Base-by-base conservation (phyloP, 139 green algal species). In the Diplosphaera chodatii region DNA sequence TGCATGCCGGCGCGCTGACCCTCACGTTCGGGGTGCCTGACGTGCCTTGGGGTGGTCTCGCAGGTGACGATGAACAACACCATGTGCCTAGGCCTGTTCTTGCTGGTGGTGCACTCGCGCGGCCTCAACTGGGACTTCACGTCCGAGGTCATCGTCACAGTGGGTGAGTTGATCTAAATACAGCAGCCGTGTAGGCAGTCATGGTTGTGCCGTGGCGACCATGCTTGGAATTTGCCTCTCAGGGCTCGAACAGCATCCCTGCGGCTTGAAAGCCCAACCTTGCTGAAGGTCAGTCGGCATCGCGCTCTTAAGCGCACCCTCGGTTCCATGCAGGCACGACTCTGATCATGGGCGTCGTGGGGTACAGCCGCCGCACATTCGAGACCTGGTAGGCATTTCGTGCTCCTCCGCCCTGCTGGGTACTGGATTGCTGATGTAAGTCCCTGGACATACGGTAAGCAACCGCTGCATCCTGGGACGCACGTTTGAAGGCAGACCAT, bases 11-110 rank as follows among this genome's bases (percentile, higher is more conserved):
- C n/a, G n/a, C n/a, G n/a, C n/a, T n/a, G n/a, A n/a, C n/a, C n/a
- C n/a, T n/a, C n/a, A n/a, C n/a, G n/a, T n/a, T n/a, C n/a, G 37
- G 6, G 10, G 37, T 48, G 55, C 21, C 21, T 68, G 16, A 29
- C 29, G 29, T 23, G 29, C 48, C 18, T 28, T 31, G 74, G 87
- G 76, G 69, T 90, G 28, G 91, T 91, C 67, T 85, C 86, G 32
- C 81, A 83, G 2, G 84, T 89, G 4, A 85, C 80, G 1, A 84
- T 92, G 75, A 92, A 92, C 81, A 92, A 91, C 79, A 90, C 83
- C 4, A 29, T 92, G 77, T 84, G 82, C 55, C 71, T 92, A 33
- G 87, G 85, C 20, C 72, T 90, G 15, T 91, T 92, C 83, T 64
- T 92, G n/a, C 30, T 80, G 27, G 65, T 92, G 37, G 73, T 91